These are phyloP conservation scores for Tephrocybe sp. DNA, from an alignment of 768 basidiomycete species.

Conservation along the genomic window DNA sequence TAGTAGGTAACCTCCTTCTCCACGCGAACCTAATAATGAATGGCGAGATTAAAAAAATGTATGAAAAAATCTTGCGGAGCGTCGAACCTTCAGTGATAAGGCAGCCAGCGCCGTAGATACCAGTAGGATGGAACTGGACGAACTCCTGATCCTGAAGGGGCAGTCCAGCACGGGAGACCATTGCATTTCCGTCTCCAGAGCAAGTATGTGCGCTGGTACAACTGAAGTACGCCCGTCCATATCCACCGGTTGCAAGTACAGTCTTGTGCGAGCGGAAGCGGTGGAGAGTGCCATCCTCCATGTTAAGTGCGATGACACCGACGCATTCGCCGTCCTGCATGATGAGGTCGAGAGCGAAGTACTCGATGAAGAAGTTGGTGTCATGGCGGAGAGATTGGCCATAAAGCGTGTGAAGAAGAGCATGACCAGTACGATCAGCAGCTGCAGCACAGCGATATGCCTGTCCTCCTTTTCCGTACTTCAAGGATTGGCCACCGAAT, in stretches of 20 bases:
- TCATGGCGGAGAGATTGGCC: slow-evolving; percentile 98
- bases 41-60: not conserved
- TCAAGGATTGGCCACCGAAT: slow-evolving; percentile 96
- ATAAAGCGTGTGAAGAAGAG: slow-evolving; percentile 97
- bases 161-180: slow-evolving; percentile 95
- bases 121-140: slow-evolving; percentile 99
- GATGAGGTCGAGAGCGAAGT: slow-evolving; percentile 98
- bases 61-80: not conserved
- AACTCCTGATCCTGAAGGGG: slow-evolving; percentile 98
- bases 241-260: slow-evolving; percentile 96
- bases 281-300: slow-evolving; percentile 99
- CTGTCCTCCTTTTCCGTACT: slow-evolving; percentile 98
- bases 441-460: slow-evolving; percentile 99
- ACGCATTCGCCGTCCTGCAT: slow-evolving; percentile 99
- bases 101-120: slow-evolving; percentile 99
- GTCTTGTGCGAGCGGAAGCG: slow-evolving; percentile 99
- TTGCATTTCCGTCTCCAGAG: slow-evolving; percentile 97
- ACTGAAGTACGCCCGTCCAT: slow-evolving; percentile 97
- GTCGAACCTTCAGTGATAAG: slow-evolving; percentile 91
- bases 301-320: slow-evolving; percentile 97
- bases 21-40: slow-evolving; percentile 76
- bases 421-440: slow-evolving; percentile 98
- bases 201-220: slow-evolving; percentile 99
- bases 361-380: slow-evolving; percentile 99
- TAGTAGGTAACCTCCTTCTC: slow-evolving; percentile 97